Evolutionary conservation across 2,329 filamentous ascomycete species (phyloP).

Genomic region (Xenoacremonium recifei): DNA sequence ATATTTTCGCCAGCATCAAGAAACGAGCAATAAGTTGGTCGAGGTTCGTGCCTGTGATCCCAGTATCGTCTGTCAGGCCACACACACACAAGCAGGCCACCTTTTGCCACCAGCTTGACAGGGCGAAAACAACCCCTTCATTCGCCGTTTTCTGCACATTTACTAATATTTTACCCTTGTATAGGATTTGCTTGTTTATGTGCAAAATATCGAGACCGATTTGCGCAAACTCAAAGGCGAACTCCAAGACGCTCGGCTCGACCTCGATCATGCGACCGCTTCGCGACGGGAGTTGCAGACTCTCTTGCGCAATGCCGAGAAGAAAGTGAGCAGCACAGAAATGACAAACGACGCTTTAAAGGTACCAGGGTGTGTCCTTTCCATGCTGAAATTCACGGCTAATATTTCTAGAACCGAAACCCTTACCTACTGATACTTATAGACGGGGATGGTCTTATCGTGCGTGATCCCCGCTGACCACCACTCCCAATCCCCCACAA

Average conservation of each 20-base stretch:
- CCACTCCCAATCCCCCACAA: not conserved
- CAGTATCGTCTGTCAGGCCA: too few species aligned
- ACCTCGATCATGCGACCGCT: constrained; percentile 48
- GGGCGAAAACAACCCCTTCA: not conserved
- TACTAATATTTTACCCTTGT: not conserved
- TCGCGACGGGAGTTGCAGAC: constrained; percentile 51
- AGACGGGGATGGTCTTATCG: constrained; percentile 62
- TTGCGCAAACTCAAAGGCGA: constrained; percentile 40
- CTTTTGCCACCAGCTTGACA: too few species aligned
- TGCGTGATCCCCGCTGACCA: constrained; percentile 28
- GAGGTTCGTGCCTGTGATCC: constrained; percentile 47
- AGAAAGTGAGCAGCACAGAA: constrained; percentile 32
- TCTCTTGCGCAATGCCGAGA: constrained; percentile 40
- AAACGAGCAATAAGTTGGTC: constrained; percentile 44
- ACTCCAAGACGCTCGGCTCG: constrained; percentile 45
- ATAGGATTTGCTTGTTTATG: constrained; percentile 32
- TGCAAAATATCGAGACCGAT: constrained; percentile 41
- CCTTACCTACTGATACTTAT: constrained; percentile 60
- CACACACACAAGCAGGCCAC: too few species aligned
- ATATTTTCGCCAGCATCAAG: constrained; percentile 40
- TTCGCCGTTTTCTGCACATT: not conserved
- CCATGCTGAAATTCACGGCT: constrained; percentile 7
- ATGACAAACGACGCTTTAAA: constrained; percentile 44
- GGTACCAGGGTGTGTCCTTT: constrained; percentile 32
- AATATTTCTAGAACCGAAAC: constrained; percentile 46